These are phyloP conservation scores for Lipomyces yamanashiensis DNA, from an alignment of 805 yeast genomes.

Conservation along the genomic window DNA sequence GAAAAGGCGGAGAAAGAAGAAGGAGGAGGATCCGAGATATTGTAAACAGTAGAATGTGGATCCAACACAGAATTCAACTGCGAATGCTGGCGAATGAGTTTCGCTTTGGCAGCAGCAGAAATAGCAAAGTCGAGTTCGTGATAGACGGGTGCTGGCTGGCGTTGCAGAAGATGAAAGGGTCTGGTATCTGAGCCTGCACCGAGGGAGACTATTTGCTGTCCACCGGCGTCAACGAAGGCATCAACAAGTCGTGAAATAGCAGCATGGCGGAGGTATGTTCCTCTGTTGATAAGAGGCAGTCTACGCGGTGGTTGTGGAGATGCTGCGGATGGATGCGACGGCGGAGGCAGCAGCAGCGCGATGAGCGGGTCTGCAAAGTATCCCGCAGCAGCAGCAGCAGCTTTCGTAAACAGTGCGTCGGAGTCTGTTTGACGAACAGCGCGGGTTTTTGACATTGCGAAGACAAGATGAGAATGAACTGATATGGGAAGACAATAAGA, in stretches of 20 bases:
- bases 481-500: no score
- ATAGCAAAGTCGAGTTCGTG: constrained; percentile 69
- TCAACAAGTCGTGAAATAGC: constrained; percentile 22
- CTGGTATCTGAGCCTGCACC: constrained; percentile 85
- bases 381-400: constrained; percentile 51
- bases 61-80: constrained; percentile 6
- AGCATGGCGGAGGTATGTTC: constrained; percentile 51
- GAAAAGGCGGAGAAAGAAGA: constrained; percentile 1
- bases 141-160: constrained; percentile 46
- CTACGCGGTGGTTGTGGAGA: constrained; percentile 45
- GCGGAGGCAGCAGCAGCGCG: constrained; percentile 34
- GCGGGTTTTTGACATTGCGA: constrained; percentile 45
- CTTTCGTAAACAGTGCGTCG: constrained; percentile 62
- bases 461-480: no score
- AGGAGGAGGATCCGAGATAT: constrained; percentile 1
- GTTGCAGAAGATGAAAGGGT: constrained; percentile 49
- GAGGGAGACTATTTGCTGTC: constrained; percentile 61
- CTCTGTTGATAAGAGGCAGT: constrained; percentile 64
- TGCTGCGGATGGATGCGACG: constrained; percentile 23
- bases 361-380: constrained; percentile 54
- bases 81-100: constrained; percentile 47
- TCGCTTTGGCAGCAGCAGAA: constrained; percentile 57
- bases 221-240: constrained; percentile 7
- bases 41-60: constrained; percentile 2
- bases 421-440: constrained; percentile 61